Evolutionary conservation across 148 eudicot species (phyloP), one percentile per base, ranked within the genome.

Genomic region (Suaeda aralocaspica): DNA sequence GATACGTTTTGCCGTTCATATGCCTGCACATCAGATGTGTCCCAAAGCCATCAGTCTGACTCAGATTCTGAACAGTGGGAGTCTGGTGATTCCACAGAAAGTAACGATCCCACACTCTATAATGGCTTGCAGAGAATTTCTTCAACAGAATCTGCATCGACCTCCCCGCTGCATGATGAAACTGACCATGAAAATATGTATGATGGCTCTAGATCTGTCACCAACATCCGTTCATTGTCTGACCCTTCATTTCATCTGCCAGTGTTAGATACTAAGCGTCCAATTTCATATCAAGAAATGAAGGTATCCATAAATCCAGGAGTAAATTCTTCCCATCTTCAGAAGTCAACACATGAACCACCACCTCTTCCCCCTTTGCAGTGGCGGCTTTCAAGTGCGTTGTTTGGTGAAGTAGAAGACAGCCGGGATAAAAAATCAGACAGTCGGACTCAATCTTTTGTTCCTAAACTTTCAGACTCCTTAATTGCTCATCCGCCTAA

Each of bases 351-450:
- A 15, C 79, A 89, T 61, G 75, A 81, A 48, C 91, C 88, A 44
- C 96, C 98, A 30, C 99, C 99, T 60, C 86, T 89, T 29, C 97
- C 99, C n/a, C 97, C 99, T 62, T 52, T 83, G 62, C 85, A 91
- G 60, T 89, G 99, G 97, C 82, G 89, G 66, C 76, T 63, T 65
- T 81, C 77, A 58, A 87, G 74, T 44, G 26, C 88, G 26, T 59
- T 77, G 57, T 63, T 77, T 14, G 88, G 84, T 74, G 67, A 66
- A 26, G 70, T 44, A 39, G 75, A 55, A 50, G 76, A 72, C 57
- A 80, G 68, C 13, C 81, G 45, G 36, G 64, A 69, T 52, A 36
- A 39, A 34, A 51, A 71, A 29, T 44, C 56, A 66, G 76, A 76
- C 46, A 73, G 71, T 74, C 68, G 30, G 26, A 73, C 51, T 70